Evolutionary conservation across 2,329 filamentous ascomycete genomes (phyloP).

Genomic region (Coniella vitis): DNA sequence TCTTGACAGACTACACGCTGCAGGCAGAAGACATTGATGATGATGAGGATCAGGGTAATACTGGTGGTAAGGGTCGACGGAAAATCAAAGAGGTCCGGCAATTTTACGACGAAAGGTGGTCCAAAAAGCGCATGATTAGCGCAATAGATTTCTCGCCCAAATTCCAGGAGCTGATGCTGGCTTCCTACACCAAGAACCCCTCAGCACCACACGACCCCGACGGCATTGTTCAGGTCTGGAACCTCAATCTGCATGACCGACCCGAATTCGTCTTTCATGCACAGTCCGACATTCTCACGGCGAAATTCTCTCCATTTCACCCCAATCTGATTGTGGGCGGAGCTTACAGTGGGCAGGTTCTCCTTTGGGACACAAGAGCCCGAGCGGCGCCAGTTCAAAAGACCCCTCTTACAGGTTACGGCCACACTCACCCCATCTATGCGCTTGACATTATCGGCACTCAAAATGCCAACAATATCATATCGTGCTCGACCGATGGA

Average conservation of each 20-base stretch:
- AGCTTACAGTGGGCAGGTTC: slow-evolving; percentile 91
- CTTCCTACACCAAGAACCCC: slow-evolving; percentile 95
- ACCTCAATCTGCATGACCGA: slow-evolving; percentile 85
- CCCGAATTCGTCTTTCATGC: slow-evolving; percentile 97
- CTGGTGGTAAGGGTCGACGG: slow-evolving; percentile 62
- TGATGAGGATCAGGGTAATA: slow-evolving; percentile 74
- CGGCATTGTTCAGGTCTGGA: slow-evolving; percentile 94
- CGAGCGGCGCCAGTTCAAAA: slow-evolving; percentile 88
- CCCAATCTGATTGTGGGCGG: slow-evolving; percentile 94
- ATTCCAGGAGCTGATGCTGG: slow-evolving; percentile 86
- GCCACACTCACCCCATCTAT: slow-evolving; percentile 95
- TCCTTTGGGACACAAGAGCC: slow-evolving; percentile 93
- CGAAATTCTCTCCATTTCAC: slow-evolving; percentile 98
- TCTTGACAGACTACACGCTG: slow-evolving; percentile 87
- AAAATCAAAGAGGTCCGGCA: slow-evolving; percentile 83
- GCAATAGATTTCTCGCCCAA: slow-evolving; percentile 93
- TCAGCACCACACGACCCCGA: slow-evolving; percentile 90
- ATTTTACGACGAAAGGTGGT: slow-evolving; percentile 93
- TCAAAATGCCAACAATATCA: slow-evolving; percentile 97
- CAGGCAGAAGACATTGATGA: slow-evolving; percentile 70
- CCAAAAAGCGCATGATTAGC: slow-evolving; percentile 95
- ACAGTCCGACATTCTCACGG: slow-evolving; percentile 88
- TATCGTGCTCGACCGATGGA: slow-evolving; percentile 93
- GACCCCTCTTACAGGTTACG: slow-evolving; percentile 88
- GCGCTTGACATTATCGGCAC: slow-evolving; percentile 93